These are phyloP conservation scores for Aspergillus hancockii DNA, from an alignment of 495 filamentous ascomycete genomes.

Conservation along the genomic window DNA sequence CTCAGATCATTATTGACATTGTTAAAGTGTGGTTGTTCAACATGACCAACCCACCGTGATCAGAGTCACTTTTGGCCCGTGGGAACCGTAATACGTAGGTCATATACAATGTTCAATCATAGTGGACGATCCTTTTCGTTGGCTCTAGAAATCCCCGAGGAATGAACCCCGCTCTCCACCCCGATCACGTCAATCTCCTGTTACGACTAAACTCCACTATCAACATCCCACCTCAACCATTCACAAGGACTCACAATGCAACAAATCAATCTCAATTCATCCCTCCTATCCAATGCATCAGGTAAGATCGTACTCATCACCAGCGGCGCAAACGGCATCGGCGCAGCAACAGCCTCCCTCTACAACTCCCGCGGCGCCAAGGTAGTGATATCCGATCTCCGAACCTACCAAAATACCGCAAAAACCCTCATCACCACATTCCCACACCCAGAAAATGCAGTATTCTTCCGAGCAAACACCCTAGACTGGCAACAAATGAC, in stretches of 20 bases:
- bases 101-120: too few relatives aligned
- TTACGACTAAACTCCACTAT: neutral
- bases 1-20: too few relatives aligned
- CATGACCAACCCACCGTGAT: too few relatives aligned
- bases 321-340: slow-evolving; percentile 42
- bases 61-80: too few relatives aligned
- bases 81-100: too few relatives aligned
- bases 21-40: too few relatives aligned
- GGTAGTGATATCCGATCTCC: slow-evolving; percentile 33
- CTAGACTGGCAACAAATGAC: slow-evolving; percentile 28
- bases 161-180: neutral
- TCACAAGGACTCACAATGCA: slow-evolving; percentile 7
- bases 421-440: slow-evolving; percentile 20
- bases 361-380: slow-evolving; percentile 31
- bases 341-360: slow-evolving; percentile 30
- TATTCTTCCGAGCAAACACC: slow-evolving; percentile 28
- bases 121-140: too few relatives aligned
- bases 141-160: neutral
- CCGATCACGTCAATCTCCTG: neutral
- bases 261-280: slow-evolving; percentile 11
- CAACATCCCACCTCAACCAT: neutral
- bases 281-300: slow-evolving; percentile 11
- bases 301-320: slow-evolving; percentile 37
- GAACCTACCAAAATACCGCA: slow-evolving; percentile 11
- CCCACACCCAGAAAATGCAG: slow-evolving; percentile 16